These are phyloP conservation scores for Candolleomyces efflorescens DNA, from an alignment of 768 basidiomycete species.

Conservation along the genomic window DNA sequence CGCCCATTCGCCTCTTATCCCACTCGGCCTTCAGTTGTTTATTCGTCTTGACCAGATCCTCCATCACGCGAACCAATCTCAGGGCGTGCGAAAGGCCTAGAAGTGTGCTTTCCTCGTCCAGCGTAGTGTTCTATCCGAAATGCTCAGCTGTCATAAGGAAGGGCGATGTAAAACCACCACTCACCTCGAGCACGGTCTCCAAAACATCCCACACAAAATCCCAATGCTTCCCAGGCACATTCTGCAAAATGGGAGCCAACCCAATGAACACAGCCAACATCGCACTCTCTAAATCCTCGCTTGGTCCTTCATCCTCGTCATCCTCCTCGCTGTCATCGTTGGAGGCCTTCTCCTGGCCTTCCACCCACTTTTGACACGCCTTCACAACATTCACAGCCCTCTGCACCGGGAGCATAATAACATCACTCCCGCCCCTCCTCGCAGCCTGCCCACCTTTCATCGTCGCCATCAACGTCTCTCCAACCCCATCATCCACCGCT, in stretches of 20 bases:
- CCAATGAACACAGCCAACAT: conserved; percentile 72
- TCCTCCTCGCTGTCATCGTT: conserved; percentile 56
- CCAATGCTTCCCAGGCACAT: conserved; percentile 87
- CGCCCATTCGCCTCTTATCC: conserved; percentile 48
- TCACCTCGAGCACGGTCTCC: conserved; percentile 84
- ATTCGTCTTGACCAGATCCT: conserved; percentile 70
- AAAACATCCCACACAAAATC: conserved; percentile 86
- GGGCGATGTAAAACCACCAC: conserved; percentile 11
- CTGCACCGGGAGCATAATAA: conserved; percentile 79
- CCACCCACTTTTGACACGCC: conserved; percentile 79
- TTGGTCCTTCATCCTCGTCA: conserved; percentile 57
- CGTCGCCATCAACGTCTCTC: neutral
- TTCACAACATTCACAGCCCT: conserved; percentile 87
- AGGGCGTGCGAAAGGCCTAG: conserved; percentile 69
- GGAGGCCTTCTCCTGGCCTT: conserved; percentile 5
- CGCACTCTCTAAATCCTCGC: conserved; percentile 74
- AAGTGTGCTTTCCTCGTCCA: conserved; percentile 54
- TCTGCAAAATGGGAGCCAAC: conserved; percentile 85
- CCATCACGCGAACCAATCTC: conserved; percentile 58
- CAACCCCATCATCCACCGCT: neutral
- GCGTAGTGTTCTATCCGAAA: conserved; percentile 46
- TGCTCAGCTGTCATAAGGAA: neutral
- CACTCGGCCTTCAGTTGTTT: conserved; percentile 68
- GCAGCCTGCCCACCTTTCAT: neutral
- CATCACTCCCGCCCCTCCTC: conserved; percentile 30